Base-by-base conservation (phyloP, 73 alveolate genomes). In the Paramecium pentaurelia region DNA sequence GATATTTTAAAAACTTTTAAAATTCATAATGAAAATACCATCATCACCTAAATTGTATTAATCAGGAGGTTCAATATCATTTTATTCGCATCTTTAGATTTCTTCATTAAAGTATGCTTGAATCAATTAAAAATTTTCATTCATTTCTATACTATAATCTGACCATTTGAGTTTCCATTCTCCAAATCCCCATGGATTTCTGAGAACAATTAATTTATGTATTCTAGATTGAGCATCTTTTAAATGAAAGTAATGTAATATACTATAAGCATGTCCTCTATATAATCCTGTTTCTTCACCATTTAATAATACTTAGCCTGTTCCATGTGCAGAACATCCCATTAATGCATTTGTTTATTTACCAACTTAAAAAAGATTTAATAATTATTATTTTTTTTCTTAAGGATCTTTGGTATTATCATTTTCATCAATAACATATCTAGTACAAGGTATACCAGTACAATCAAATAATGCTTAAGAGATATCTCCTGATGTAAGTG, bases 381-480 rank as follows among this genome's bases (percentile, higher is more conserved):
- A 5, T 34, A 36, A n/a, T 18, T 8, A 36, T 36, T 58, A 0
- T 37, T 36, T 58, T 10, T 12, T 4, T 18, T 54, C 70, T 54
- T 18, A 3, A 18, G 32, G 30, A 42, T 51, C 64, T 37, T 73
- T 73, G 28, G 8, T 3, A 32, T 28, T 0, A 64, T 60, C 14
- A 25, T 28, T 64, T 1, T 64, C 47, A 28, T 64, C 84, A 54
- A 54, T 16, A 54, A 18, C 9, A 54, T 54, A 22, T 40, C 60
- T 73, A 0, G 87, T 73, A 73, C 87, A 34, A 18, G 88, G 94
- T 6, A 58, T 27, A 3, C 96, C 95, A 51, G 96, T 86, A 51
- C 95, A 88, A 91, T 96, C 99, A 42, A 88, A 86, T 42, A 96
- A 86, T 16, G 98, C 99, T 18, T 96, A 95, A 54, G 95, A 97